These are phyloP conservation scores for Sordariomycetes sp. DNA, from an alignment of 2,329 filamentous ascomycete genomes.

Conservation along the genomic window DNA sequence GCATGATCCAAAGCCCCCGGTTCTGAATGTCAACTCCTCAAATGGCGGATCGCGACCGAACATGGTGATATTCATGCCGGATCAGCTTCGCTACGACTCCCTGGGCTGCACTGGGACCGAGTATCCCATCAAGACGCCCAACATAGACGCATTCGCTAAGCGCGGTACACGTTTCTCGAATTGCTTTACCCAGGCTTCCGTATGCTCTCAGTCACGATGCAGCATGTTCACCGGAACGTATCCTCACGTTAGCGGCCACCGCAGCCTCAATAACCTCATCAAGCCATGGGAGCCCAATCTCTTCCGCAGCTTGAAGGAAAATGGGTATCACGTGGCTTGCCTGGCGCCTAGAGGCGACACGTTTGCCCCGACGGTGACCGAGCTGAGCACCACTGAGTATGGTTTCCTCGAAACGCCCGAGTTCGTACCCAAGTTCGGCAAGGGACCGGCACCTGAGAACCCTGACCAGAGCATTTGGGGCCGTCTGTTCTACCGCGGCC, in stretches of 20 bases:
- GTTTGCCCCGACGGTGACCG: constrained; percentile 31
- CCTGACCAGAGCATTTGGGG: constrained; percentile 27
- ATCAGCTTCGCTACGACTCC: constrained; percentile 35
- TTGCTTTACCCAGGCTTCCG: constrained; percentile 33
- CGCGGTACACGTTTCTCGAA: constrained; percentile 32
- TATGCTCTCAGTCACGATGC: constrained; percentile 35
- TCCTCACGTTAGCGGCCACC: constrained; percentile 34
- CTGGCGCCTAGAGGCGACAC: constrained; percentile 30
- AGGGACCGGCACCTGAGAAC: constrained; percentile 7
- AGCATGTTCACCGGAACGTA: constrained; percentile 37
- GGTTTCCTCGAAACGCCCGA: constrained; percentile 30
- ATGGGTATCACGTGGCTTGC: constrained; percentile 36
- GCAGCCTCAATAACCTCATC: constrained; percentile 34
- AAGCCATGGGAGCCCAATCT: constrained; percentile 39
- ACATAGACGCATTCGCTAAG: constrained; percentile 29
- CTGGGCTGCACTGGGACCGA: constrained; percentile 22
- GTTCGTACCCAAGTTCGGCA: constrained; percentile 19
- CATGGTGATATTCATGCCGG: constrained; percentile 36
- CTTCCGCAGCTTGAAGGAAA: constrained; percentile 31
- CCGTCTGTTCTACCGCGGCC: constrained; percentile 29
- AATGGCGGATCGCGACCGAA: constrained; percentile 21
- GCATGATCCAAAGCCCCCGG: not conserved
- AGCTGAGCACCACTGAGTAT: constrained; percentile 33
- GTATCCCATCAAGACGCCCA: constrained; percentile 22
- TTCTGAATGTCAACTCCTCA: constrained; percentile 9